These are phyloP conservation scores for Barnettozyma wickerhamii DNA, from an alignment of 805 yeast genomes.

Conservation along the genomic window DNA sequence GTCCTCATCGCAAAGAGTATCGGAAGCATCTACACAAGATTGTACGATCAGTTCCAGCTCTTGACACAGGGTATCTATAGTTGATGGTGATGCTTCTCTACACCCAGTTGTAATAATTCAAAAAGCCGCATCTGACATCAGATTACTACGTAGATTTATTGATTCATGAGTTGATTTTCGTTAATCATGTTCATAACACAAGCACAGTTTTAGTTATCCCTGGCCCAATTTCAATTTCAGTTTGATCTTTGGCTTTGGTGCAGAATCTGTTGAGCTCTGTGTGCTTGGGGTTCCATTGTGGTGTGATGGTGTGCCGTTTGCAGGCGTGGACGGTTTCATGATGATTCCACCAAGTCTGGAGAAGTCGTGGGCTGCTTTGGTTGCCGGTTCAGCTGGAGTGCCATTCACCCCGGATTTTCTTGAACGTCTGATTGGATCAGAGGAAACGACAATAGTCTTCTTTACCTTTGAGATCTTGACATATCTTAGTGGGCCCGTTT, in stretches of 20 bases:
- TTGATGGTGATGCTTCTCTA: constrained; percentile 23
- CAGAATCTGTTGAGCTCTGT: background rate
- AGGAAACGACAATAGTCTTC: constrained; percentile 37
- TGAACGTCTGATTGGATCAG: constrained; percentile 33
- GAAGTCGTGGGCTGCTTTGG: background rate
- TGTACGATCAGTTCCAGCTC: constrained; percentile 93
- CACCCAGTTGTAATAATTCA: background rate
- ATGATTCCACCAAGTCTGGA: background rate
- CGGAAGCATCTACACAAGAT: constrained; percentile 84
- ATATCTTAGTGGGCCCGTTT: constrained; percentile 33
- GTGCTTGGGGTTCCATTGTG: background rate
- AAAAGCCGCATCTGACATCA: too few relatives aligned
- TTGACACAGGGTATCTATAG: constrained; percentile 92
- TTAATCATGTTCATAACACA: too few relatives aligned
- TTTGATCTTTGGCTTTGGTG: constrained; percentile 12
- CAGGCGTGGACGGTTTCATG: background rate
- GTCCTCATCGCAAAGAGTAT: constrained; percentile 72
- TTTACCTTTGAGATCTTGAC: constrained; percentile 35
- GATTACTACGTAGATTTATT: too few relatives aligned
- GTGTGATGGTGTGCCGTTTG: constrained; percentile 1
- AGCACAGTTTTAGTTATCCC: too few relatives aligned
- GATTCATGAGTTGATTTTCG: too few relatives aligned
- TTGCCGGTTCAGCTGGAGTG: background rate
- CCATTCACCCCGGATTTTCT: constrained; percentile 7
- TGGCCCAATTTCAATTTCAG: constrained; percentile 17